Evolutionary conservation across 2,329 filamentous ascomycete species (phyloP).

Genomic region (Colletotrichum tofieldiae): DNA sequence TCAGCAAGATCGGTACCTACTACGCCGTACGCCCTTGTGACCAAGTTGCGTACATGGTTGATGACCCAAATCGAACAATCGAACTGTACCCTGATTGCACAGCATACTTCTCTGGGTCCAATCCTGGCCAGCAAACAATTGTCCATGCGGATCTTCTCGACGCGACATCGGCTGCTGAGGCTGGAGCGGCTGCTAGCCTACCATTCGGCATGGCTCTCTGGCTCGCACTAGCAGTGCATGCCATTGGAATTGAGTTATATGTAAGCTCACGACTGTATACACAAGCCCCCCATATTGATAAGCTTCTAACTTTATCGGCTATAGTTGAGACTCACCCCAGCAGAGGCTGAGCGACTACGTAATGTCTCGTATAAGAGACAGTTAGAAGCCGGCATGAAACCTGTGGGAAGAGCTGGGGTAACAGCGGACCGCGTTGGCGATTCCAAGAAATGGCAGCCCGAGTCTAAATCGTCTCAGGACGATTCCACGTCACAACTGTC

Average conservation of each 20-base stretch:
- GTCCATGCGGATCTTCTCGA: slow-evolving; percentile 53
- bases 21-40: slow-evolving; percentile 60
- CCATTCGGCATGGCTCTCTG: slow-evolving; percentile 67
- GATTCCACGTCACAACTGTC: slow-evolving; percentile 2
- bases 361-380: slow-evolving; percentile 69
- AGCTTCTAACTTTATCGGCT: not conserved
- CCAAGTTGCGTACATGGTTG: slow-evolving; percentile 60
- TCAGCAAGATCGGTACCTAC: slow-evolving; percentile 51
- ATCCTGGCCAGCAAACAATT: slow-evolving; percentile 46
- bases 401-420: slow-evolving; percentile 62
- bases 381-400: slow-evolving; percentile 63
- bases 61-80: slow-evolving; percentile 46
- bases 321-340: slow-evolving; percentile 65
- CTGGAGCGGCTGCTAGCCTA: slow-evolving; percentile 59
- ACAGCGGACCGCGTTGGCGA: slow-evolving; percentile 59
- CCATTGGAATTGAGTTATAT: slow-evolving; percentile 43
- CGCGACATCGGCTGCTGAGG: slow-evolving; percentile 45
- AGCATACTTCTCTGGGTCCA: slow-evolving; percentile 52
- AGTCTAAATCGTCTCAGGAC: not conserved
- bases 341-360: slow-evolving; percentile 65
- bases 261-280: slow-evolving; percentile 45
- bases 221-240: slow-evolving; percentile 47
- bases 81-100: slow-evolving; percentile 61
- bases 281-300: too few relatives aligned
- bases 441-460: slow-evolving; percentile 43